phyloP scores from a whole-genome alignment of 1,139 yeast genomes.

The Blastobotrys ciferrii region DNA sequence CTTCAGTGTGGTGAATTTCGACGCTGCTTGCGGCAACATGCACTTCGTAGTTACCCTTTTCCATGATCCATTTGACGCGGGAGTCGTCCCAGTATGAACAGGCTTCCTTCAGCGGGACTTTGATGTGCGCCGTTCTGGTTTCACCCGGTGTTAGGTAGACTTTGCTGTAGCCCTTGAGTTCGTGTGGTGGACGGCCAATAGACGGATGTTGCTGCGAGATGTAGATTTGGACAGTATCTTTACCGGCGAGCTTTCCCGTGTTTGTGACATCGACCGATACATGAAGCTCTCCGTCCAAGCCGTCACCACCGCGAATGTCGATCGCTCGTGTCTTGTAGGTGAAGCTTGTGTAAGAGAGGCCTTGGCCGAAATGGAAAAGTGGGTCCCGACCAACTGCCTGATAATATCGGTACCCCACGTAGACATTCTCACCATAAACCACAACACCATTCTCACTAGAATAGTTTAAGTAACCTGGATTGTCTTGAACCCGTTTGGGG shows the following conservation, averaged over 20 bases:
- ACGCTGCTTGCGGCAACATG: slow-evolving; percentile 45
- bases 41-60: slow-evolving; percentile 49
- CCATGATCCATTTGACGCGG: slow-evolving; percentile 50
- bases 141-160: slow-evolving; percentile 46
- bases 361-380: slow-evolving; percentile 60
- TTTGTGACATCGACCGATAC: slow-evolving; percentile 46
- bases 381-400: slow-evolving; percentile 49
- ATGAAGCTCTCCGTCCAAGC: slow-evolving; percentile 36
- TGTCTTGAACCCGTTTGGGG: slow-evolving; percentile 48
- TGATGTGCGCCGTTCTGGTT: slow-evolving; percentile 39
- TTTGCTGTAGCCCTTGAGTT: slow-evolving; percentile 55
- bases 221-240: slow-evolving; percentile 50
- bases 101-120: slow-evolving; percentile 47
- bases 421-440: slow-evolving; percentile 56
- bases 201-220: slow-evolving; percentile 42
- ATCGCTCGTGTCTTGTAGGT: slow-evolving; percentile 27
- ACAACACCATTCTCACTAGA: slow-evolving; percentile 51
- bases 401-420: slow-evolving; percentile 59
- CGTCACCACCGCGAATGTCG: slow-evolving; percentile 11
- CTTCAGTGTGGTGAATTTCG: slow-evolving; percentile 30
- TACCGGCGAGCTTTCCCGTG: slow-evolving; percentile 44
- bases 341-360: slow-evolving; percentile 56
- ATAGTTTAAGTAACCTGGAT: slow-evolving; percentile 50
- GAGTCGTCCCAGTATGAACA: slow-evolving; percentile 55
- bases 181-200: slow-evolving; percentile 53